Evolutionary conservation across 441 rosid species (phyloP).

Genomic region (Sinapis alba): DNA sequence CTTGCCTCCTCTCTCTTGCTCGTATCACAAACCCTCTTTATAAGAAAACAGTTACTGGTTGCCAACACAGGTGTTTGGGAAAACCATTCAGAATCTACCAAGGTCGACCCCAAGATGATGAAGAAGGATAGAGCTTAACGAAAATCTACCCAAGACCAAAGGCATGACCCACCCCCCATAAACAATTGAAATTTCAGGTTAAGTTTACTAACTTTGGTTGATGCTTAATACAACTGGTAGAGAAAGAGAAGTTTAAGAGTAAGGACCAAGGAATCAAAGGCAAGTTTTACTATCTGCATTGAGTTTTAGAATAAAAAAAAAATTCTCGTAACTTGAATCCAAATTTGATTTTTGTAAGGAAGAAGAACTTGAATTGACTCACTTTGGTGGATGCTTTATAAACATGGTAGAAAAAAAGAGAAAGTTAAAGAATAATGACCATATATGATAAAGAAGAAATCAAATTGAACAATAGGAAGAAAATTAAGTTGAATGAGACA

Average conservation of each 20-base stretch:
- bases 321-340: background rate
- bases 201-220: background rate
- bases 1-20: background rate
- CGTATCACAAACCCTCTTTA: background rate
- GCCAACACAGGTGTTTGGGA: background rate
- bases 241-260: background rate
- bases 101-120: background rate
- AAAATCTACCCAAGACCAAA: background rate
- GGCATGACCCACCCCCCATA: too few relatives aligned
- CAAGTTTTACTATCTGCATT: too few relatives aligned
- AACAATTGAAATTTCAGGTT: background rate
- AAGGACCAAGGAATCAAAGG: background rate
- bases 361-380: background rate
- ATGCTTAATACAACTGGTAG: background rate
- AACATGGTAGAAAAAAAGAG: background rate
- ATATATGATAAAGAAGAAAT: background rate
- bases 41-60: background rate
- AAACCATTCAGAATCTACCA: background rate
- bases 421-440: background rate
- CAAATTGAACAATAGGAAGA: background rate
- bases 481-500: background rate
- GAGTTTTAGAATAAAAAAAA: too few relatives aligned
- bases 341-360: background rate
- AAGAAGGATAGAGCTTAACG: background rate
- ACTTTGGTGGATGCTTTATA: background rate